phyloP scores from a whole-genome alignment of 1,284 basidiomycete species.

The Pterulicium gracile region DNA sequence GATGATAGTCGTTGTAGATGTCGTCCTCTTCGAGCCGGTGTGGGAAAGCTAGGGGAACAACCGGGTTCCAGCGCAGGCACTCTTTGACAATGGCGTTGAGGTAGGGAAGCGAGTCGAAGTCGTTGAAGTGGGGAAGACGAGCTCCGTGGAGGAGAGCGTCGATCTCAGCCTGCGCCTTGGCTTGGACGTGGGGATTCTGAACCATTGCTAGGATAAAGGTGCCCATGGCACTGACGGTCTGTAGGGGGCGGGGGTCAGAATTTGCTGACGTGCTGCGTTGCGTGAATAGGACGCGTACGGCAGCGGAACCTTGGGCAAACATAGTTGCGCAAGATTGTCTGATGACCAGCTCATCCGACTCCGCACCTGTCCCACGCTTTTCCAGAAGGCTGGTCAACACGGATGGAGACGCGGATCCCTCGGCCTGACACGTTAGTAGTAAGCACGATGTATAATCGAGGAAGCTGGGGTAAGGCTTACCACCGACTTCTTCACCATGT shows the following conservation, averaged over 20 bases:
- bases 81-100: not conserved
- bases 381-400: not conserved
- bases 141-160: not conserved
- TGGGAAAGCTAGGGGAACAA: constrained; percentile 1
- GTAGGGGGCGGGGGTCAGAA: too few species aligned
- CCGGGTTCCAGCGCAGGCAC: not conserved
- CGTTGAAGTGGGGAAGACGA: not conserved
- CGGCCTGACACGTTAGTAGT: too few species aligned
- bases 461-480: too few species aligned
- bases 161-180: not conserved
- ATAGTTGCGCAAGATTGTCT: not conserved
- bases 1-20: not conserved
- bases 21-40: not conserved
- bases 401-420: not conserved
- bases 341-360: not conserved
- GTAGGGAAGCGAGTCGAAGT: not conserved
- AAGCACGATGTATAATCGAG: too few species aligned
- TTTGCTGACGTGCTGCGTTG: too few species aligned
- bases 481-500: not conserved
- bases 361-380: not conserved
- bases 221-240: not conserved
- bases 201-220: not conserved
- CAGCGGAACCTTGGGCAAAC: not conserved
- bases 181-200: not conserved
- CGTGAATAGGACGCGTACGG: too few species aligned